These are phyloP conservation scores for Prosopis cineraria DNA, from an alignment of 306 rosid species.

Conservation along the genomic window DNA sequence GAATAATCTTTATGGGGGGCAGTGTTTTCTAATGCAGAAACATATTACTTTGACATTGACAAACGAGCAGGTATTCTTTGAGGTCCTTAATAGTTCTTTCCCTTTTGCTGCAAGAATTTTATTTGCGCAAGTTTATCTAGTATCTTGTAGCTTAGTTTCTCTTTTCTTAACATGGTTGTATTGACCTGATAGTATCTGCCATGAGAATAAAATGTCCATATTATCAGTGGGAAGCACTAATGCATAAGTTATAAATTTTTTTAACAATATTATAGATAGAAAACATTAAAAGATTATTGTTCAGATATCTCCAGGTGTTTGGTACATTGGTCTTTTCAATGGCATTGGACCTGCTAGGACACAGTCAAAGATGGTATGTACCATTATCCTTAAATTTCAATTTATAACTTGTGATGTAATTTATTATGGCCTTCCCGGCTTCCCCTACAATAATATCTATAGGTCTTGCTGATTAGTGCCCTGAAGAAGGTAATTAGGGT, in stretches of 20 bases:
- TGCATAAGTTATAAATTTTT: constrained; percentile 25
- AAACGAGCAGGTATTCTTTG: constrained; percentile 70
- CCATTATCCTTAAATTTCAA: constrained; percentile 1
- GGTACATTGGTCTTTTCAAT: constrained; percentile 94
- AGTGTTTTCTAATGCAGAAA: constrained; percentile 87
- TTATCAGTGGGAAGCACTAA: constrained; percentile 9
- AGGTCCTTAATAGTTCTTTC: constrained; percentile 2
- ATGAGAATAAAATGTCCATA: not conserved
- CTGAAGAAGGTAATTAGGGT: not conserved
- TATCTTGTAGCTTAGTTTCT: constrained; percentile 11
- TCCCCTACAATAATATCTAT: not conserved
- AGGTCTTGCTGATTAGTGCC: not conserved
- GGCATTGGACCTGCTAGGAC: constrained; percentile 88
- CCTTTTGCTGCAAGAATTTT: not conserved
- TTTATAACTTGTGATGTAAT: not conserved
- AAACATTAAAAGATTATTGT: constrained; percentile 35
- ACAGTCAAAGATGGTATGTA: constrained; percentile 87
- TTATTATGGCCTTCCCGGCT: not conserved
- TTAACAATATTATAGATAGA: constrained; percentile 18
- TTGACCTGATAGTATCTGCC: constrained; percentile 10
- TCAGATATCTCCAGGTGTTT: constrained; percentile 95
- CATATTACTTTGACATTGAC: constrained; percentile 69
- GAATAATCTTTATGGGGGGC: constrained; percentile 73
- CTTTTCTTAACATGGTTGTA: constrained; percentile 17
- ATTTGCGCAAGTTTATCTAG: constrained; percentile 23